Percentiles rank a stretch among this genome's conserved stretches.
Conservation (phyloP, 2,329 filamentous ascomycete species). For the Plectosphaerella cucumerina region DNA sequence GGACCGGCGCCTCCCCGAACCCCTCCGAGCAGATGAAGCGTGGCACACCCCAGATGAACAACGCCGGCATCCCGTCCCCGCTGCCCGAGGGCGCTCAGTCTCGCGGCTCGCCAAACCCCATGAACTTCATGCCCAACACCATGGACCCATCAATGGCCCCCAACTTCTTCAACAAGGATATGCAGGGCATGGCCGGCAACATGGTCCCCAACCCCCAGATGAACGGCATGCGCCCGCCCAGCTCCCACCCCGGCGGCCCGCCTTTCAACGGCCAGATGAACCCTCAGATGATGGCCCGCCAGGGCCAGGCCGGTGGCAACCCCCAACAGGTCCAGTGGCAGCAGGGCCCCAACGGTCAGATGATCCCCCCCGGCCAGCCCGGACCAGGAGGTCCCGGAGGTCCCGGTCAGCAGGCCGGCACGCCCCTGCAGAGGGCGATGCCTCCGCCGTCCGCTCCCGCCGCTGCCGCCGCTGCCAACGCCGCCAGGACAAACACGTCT, state of each 20-base stretch:
- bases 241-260: conserved; percentile 58
- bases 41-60: conserved; percentile 68
- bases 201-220: conserved; percentile 52
- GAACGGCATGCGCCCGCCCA: conserved; percentile 66
- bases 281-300: conserved; percentile 54
- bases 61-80: conserved; percentile 65
- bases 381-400: conserved; percentile 18
- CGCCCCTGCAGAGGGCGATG: conserved; percentile 69
- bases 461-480: conserved; percentile 35
- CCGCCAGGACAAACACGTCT: conserved; percentile 51
- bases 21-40: conserved; percentile 77
- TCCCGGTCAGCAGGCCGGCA: conserved; percentile 57
- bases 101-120: conserved; percentile 60
- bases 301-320: conserved; percentile 21
- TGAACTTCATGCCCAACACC: conserved; percentile 59
- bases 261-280: conserved; percentile 56
- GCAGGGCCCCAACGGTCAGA: conserved; percentile 36
- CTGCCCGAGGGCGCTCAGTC: conserved; percentile 66
- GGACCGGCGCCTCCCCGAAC: conserved; percentile 70
- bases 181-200: conserved; percentile 48
- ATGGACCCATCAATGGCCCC: conserved; percentile 59
- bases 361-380: conserved; percentile 41
- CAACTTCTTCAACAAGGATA: conserved; percentile 52
- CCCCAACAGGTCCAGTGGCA: conserved; percentile 45
- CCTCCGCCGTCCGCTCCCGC: conserved; percentile 61